These are phyloP conservation scores for Hortiboletus campestris DNA, from an alignment of 768 basidiomycete genomes.

Conservation along the genomic window DNA sequence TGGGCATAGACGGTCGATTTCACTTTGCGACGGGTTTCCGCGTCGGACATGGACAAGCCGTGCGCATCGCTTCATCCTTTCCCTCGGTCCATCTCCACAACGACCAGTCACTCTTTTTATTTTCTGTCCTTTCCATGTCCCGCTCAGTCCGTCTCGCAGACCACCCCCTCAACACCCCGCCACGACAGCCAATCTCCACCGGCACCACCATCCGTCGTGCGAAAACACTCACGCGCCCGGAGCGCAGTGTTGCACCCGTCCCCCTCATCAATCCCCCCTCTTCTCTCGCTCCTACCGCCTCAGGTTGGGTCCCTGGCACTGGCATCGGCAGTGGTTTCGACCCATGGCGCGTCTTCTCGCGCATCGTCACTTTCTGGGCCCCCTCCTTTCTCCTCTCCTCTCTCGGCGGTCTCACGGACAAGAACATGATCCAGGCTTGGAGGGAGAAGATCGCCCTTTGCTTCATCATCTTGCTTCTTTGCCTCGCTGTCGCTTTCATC, in stretches of 20 bases:
- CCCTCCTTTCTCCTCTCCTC: conserved; percentile 72
- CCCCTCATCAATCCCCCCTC: conserved; percentile 88
- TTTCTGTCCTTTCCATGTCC: conserved; percentile 15
- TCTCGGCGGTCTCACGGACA: conserved; percentile 79
- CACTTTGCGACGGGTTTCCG: too few species aligned
- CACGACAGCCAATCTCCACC: conserved; percentile 44
- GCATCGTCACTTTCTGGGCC: conserved; percentile 87
- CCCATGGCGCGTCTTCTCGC: conserved; percentile 81
- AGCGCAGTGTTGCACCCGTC: conserved; percentile 89
- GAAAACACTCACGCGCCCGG: conserved; percentile 96
- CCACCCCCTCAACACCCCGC: conserved; percentile 49
- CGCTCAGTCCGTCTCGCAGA: conserved; percentile 20
- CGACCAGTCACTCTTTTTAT: background rate
- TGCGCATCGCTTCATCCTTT: background rate
- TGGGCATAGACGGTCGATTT: too few species aligned
- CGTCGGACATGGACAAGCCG: conserved; percentile 9
- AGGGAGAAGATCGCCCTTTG: conserved; percentile 95
- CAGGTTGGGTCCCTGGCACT: conserved; percentile 37
- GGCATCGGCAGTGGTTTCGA: conserved; percentile 36
- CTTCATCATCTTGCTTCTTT: conserved; percentile 77
- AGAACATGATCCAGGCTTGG: conserved; percentile 84
- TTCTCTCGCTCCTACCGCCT: conserved; percentile 36
- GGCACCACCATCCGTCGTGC: conserved; percentile 74
- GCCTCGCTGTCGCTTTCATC: conserved; percentile 80
- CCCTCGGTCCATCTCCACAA: background rate